Base-by-base conservation (phyloP, 2,329 filamentous ascomycete genomes). In the Epichloe baconii region DNA sequence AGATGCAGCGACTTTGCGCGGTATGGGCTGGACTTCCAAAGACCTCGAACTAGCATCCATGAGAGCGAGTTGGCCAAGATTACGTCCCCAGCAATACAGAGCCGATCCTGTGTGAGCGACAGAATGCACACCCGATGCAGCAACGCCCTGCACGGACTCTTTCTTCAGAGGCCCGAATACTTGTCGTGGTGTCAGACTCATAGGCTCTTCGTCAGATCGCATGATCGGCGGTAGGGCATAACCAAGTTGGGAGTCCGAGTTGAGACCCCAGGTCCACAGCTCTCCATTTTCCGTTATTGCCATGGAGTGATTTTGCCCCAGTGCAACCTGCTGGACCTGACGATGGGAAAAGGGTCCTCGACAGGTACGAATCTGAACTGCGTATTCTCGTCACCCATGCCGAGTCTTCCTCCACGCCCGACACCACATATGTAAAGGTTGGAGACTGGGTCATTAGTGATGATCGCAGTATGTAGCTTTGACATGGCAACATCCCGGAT, bases 11-110 rank as follows among this genome's bases (percentile, higher is more conserved):
- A 98, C 90, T 62, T 86, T 91, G 45, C 93, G 80, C 23, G 93
- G 93, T 0, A 80, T 82, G 19, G 78, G 70, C 62, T 97, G 93
- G n/a, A 85, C 71, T 58, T 93, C 87, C 5, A 97, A 76, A 0
- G 89, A 96, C 44, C 90, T 82, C 26, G 93, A 94, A 67, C 97
- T 91, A 0, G 93, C 91, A 64, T 96, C 93, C 70, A 96, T 89
- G 49, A 98, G 76, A 5, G 89, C 93, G 45, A 98, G 77, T 65
- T 98, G 93, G 2, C 93, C 93, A 58, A 89, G 82, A 60, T 97
- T 98, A 61, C 93, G 94, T 21, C 93, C 93, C 76, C 95, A 98
- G 2, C 88, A 95, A 63, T 87, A 98, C 1, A 98, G 70, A 1
- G 88, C 87, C 0, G 81, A 80, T 1, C 78, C 76, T 0, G 88